Percentiles rank a stretch among this genome's conserved stretches.
Conservation (phyloP, 2,329 filamentous ascomycete genomes). For the Curvularia spicifera region DNA sequence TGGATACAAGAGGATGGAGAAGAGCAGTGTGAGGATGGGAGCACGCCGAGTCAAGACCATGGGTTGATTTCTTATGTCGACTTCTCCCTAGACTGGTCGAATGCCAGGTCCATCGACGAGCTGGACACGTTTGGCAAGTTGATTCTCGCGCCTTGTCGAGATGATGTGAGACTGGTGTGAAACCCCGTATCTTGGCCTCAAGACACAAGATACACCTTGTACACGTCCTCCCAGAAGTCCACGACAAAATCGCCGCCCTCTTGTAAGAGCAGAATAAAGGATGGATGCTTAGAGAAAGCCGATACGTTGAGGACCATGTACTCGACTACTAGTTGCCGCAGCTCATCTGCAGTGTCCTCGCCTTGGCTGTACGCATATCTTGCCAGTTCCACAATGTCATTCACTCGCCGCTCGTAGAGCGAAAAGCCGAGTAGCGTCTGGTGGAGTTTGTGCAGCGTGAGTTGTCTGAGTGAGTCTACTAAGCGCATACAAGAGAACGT, state of each 20-base stretch:
- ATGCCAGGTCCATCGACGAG: conserved; percentile 13
- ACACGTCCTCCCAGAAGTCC: conserved; percentile 21
- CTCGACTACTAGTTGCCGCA: conserved; percentile 28
- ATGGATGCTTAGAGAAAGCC: conserved; percentile 22
- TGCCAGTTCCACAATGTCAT: conserved; percentile 24
- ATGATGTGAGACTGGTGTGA: conserved; percentile 8
- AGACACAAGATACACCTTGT: background rate
- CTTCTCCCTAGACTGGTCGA: conserved; percentile 22
- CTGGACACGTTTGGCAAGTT: conserved; percentile 34
- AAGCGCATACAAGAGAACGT: conserved; percentile 33
- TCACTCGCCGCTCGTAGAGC: conserved; percentile 27
- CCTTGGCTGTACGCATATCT: conserved; percentile 34
- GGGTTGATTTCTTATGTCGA: conserved; percentile 35
- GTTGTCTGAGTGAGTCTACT: conserved; percentile 29
- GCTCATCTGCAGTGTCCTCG: conserved; percentile 11
- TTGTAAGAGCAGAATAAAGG: conserved; percentile 27
- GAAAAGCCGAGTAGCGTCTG: conserved; percentile 33
- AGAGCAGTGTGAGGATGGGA: background rate
- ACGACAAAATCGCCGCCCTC: conserved; percentile 37
- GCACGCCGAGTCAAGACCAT: conserved; percentile 22
- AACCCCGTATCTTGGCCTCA: background rate
- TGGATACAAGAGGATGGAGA: background rate
- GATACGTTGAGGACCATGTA: conserved; percentile 33
- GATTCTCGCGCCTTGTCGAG: conserved; percentile 36
- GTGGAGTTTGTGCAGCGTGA: conserved; percentile 40